Conservation (phyloP, 805 yeast species). For the Ogataea paradorogensis region DNA sequence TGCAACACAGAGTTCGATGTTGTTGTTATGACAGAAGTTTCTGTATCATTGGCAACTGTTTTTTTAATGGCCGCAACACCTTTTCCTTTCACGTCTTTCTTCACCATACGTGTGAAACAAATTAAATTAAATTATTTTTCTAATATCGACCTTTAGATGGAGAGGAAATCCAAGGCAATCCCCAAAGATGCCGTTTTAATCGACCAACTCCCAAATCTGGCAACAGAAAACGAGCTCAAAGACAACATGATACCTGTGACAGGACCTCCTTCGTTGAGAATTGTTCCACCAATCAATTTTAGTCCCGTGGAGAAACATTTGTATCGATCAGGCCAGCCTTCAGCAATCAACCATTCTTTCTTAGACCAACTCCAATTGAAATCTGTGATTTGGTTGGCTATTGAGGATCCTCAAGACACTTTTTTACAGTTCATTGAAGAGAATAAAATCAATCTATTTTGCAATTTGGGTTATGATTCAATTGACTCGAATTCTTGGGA, state of each 20-base stretch:
- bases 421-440: slow-evolving; percentile 77
- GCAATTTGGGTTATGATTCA: slow-evolving; percentile 64
- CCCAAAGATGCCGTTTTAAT: slow-evolving; percentile 26
- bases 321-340: slow-evolving; percentile 92
- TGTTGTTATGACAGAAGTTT: slow-evolving; percentile 6
- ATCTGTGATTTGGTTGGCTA: slow-evolving; percentile 90
- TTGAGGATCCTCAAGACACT: slow-evolving; percentile 91
- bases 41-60: slow-evolving; percentile 5
- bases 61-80: slow-evolving; percentile 2
- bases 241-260: slow-evolving; percentile 30
- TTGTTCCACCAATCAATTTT: slow-evolving; percentile 92
- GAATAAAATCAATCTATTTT: slow-evolving; percentile 71
- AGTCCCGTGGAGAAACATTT: slow-evolving; percentile 89
- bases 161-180: slow-evolving; percentile 9
- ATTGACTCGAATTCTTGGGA: slow-evolving; percentile 83
- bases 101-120: slow-evolving; percentile 32
- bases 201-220: slow-evolving; percentile 24
- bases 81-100: slow-evolving; percentile 34
- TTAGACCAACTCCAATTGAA: slow-evolving; percentile 67
- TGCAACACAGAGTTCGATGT: slow-evolving; percentile 20
- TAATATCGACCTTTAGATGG: slow-evolving; percentile 6
- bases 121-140: not conserved
- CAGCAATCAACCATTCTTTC: slow-evolving; percentile 88
- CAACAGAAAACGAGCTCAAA: slow-evolving; percentile 22
- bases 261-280: slow-evolving; percentile 60